Base-by-base conservation (phyloP, 2,329 filamentous ascomycete species). In the Proliferodiscus dingleyae region DNA sequence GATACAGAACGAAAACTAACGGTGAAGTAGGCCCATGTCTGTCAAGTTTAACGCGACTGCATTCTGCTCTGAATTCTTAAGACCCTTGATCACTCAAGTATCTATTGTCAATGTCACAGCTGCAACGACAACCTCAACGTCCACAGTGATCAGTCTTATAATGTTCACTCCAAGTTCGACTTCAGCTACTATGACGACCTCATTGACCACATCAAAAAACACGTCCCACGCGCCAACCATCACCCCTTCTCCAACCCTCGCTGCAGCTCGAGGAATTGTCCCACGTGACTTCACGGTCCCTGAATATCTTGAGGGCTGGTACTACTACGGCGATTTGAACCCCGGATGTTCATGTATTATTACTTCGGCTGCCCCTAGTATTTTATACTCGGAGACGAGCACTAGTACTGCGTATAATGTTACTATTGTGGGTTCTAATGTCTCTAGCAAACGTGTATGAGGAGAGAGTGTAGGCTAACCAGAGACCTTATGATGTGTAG, bases 261-360 rank as follows among this genome's bases (percentile, higher is more conserved):
- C 8, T 8, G 28, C n/a, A 16, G 37, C 28, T 16, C 21, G n/a
- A 41, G 41, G 19, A 13, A 11, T 43, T 3, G 18, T 42, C 7
- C 41, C 29, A n/a, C 26, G 37, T 8, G 43, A 43, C 21, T 51
- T 45, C 29, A 51, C 49, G 4, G 49, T 51, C 1, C 49, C 49
- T 1, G 38, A 51, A 8, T 51, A 48, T 26, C 29, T 51, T 19
- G 42, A 43, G 16, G 38, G 24, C 4, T 51, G 49, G 49, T 51
- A 51, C 33, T 51, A 23, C 23, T 51, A 51, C 29, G 49, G 49
- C 3, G 21, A 45, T 7, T 10, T 51, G 6, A 41, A 48, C 29
- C 45, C 45, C 1, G 49, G 45, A 6, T 51, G 49, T 18, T 48
- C 45, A 16, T 51, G 49, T 34, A 46, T 51, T 8, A 51, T 51